Conservation (phyloP, 1,139 yeast species). For the Yamadazyma pseudoaaseri region DNA sequence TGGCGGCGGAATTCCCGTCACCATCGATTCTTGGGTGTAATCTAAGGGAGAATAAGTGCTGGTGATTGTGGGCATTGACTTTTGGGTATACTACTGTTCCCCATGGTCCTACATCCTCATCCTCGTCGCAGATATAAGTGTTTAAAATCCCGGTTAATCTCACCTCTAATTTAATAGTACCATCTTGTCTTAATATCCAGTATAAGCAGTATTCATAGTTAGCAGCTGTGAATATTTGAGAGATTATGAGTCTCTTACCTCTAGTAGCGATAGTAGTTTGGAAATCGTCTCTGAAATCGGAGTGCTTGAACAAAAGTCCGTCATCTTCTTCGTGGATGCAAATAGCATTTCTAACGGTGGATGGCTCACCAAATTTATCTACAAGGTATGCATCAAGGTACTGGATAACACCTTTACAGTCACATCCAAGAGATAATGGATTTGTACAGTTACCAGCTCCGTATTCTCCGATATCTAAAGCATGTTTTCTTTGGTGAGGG, state of each 20-base stretch:
- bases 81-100: conserved; percentile 80
- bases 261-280: conserved; percentile 73
- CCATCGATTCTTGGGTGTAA: conserved; percentile 81
- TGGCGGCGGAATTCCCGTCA: conserved; percentile 70
- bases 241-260: conserved; percentile 68
- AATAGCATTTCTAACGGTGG: conserved; percentile 71
- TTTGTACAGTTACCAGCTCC: conserved; percentile 87
- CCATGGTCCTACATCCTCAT: conserved; percentile 69
- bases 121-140: conserved; percentile 62
- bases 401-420: conserved; percentile 82
- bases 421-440: conserved; percentile 76
- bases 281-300: conserved; percentile 79
- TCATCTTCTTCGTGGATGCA: conserved; percentile 87
- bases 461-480: conserved; percentile 82
- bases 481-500: conserved; percentile 84
- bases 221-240: conserved; percentile 83
- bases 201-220: conserved; percentile 82
- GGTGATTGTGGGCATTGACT: conserved; percentile 83
- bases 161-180: conserved; percentile 74
- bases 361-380: conserved; percentile 63
- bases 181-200: conserved; percentile 83
- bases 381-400: conserved; percentile 75
- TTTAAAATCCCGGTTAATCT: conserved; percentile 80
- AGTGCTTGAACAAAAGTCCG: conserved; percentile 75
- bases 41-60: conserved; percentile 78